Evolutionary conservation across 768 basidiomycete genomes (phyloP).

Genomic region (Termitomyces sp.): DNA sequence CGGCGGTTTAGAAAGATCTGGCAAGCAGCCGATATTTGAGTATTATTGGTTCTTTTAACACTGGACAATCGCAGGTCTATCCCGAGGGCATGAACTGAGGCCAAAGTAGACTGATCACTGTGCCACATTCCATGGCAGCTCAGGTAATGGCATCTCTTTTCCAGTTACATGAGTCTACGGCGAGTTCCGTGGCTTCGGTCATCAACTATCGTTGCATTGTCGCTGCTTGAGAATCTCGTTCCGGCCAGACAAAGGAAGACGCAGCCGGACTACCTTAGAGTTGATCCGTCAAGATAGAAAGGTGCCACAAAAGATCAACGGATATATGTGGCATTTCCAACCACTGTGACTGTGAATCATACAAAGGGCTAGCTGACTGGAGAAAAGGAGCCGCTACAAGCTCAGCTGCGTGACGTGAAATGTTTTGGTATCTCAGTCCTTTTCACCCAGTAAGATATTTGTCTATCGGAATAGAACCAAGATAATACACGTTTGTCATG

Average conservation of each 20-base stretch:
- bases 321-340: neutral
- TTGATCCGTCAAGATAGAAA: neutral
- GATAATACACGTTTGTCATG: neutral
- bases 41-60: slow-evolving; percentile 7
- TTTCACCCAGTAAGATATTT: neutral
- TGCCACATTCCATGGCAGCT: slow-evolving; percentile 14
- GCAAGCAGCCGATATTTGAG: slow-evolving; percentile 7
- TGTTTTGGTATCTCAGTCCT: neutral
- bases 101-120: slow-evolving; percentile 9
- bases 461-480: neutral
- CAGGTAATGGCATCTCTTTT: slow-evolving; percentile 10
- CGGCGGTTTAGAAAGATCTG: neutral
- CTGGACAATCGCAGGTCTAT: slow-evolving; percentile 10
- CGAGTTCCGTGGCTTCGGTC: slow-evolving; percentile 12
- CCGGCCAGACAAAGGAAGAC: slow-evolving; percentile 17
- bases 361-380: neutral
- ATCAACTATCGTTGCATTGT: slow-evolving; percentile 11
- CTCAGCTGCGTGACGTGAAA: neutral
- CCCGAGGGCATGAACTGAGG: slow-evolving; percentile 6
- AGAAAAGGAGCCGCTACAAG: neutral
- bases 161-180: slow-evolving; percentile 11
- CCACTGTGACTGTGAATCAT: neutral
- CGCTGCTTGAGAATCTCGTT: neutral
- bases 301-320: neutral
- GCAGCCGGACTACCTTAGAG: slow-evolving; percentile 6